Evolutionary conservation across 2,329 filamentous ascomycete species (phyloP).

Genomic region (Didymella pinodella): DNA sequence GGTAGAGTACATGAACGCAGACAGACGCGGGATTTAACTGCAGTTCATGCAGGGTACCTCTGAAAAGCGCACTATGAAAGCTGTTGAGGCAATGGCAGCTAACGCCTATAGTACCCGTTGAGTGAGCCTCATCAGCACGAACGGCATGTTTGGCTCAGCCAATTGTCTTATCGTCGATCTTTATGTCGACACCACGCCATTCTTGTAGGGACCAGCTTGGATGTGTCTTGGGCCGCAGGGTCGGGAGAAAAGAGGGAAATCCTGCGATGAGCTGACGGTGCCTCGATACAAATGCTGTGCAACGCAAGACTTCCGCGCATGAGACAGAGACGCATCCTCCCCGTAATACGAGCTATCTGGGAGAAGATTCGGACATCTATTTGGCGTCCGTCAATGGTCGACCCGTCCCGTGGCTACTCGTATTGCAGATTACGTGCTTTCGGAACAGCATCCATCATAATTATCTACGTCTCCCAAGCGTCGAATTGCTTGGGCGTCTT

Average conservation of each 20-base stretch:
- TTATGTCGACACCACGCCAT: slow-evolving; percentile 13
- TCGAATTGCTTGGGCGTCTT: neutral
- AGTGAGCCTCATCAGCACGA: slow-evolving; percentile 17
- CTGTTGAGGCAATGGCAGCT: slow-evolving; percentile 17
- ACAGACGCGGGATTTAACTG: slow-evolving; percentile 1
- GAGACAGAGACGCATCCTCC: slow-evolving; percentile 3
- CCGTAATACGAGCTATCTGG: slow-evolving; percentile 2
- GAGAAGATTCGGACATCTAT: slow-evolving; percentile 4
- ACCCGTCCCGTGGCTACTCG: slow-evolving; percentile 7
- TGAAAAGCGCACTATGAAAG: slow-evolving; percentile 9
- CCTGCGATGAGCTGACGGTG: slow-evolving; percentile 11
- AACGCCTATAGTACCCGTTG: slow-evolving; percentile 12
- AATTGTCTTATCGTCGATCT: slow-evolving; percentile 6
- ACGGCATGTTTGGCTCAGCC: slow-evolving; percentile 10
- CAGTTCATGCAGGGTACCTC: slow-evolving; percentile 16
- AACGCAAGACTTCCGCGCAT: slow-evolving; percentile 9
- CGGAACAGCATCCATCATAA: neutral
- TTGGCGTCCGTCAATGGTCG: slow-evolving; percentile 9
- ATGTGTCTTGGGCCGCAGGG: neutral
- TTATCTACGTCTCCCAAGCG: neutral
- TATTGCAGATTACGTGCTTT: neutral
- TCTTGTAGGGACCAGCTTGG: neutral
- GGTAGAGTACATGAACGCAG: slow-evolving; percentile 9
- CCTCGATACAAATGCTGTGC: slow-evolving; percentile 13
- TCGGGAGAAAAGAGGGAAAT: slow-evolving; percentile 1